These are phyloP conservation scores for Penicillium psychrosexuale DNA, from an alignment of 2,329 filamentous ascomycete genomes.

Conservation along the genomic window DNA sequence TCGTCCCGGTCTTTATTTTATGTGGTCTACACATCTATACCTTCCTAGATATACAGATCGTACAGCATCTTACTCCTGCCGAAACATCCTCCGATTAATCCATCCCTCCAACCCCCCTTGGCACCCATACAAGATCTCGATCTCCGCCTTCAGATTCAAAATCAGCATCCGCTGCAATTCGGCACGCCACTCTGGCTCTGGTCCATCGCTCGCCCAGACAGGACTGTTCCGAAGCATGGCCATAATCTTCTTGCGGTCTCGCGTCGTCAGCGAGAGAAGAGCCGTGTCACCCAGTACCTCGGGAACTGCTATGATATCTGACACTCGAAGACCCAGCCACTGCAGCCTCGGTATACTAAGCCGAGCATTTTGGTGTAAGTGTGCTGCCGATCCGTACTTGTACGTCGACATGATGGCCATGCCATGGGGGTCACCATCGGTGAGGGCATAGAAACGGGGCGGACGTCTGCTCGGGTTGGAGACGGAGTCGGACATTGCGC, in stretches of 20 bases:
- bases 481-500: constrained; percentile 40
- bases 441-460: constrained; percentile 51
- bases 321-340: constrained; percentile 58
- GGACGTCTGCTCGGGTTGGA: constrained; percentile 20
- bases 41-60: not conserved
- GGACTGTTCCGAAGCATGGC: constrained; percentile 52
- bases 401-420: constrained; percentile 62
- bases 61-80: constrained; percentile 11
- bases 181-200: constrained; percentile 45
- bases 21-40: not conserved
- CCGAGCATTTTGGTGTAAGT: constrained; percentile 52
- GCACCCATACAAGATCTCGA: constrained; percentile 53
- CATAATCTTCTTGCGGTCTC: constrained; percentile 55
- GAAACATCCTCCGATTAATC: constrained; percentile 40
- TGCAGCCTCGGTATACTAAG: constrained; percentile 48
- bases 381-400: constrained; percentile 57
- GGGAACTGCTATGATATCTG: constrained; percentile 35
- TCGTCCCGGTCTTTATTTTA: not conserved
- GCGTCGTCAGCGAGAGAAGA: constrained; percentile 47
- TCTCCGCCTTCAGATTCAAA: constrained; percentile 61
- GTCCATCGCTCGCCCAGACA: constrained; percentile 43
- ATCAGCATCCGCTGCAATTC: constrained; percentile 62
- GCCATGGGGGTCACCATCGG: constrained; percentile 62
- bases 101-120: constrained; percentile 43
- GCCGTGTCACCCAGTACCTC: constrained; percentile 23